Percentiles rank a stretch among this genome's conserved stretches.
These are phyloP conservation scores for Chamaenerion angustifolium DNA, from an alignment of 345 rosid species.

Conservation along the genomic window DNA sequence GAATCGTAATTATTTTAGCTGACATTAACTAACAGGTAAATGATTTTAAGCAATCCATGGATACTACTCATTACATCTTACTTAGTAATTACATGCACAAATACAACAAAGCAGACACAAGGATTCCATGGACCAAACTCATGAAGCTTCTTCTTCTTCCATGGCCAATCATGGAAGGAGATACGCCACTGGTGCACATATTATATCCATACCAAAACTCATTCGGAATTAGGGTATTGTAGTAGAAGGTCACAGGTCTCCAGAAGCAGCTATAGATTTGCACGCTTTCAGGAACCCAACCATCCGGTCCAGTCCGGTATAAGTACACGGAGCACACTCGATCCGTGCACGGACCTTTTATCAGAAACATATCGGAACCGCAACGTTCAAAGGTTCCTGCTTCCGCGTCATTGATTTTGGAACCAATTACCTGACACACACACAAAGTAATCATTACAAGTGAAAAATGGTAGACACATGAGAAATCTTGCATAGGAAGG, in stretches of 20 bases:
- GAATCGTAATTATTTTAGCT: too few relatives aligned
- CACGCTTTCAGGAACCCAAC: constrained; percentile 58
- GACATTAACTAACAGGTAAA: too few relatives aligned
- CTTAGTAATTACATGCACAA: too few relatives aligned
- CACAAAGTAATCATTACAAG: too few relatives aligned
- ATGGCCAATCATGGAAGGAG: background rate
- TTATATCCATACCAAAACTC: constrained; percentile 56
- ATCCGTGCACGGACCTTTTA: constrained; percentile 47
- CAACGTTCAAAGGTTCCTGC: constrained; percentile 48
- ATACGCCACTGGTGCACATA: constrained; percentile 13
- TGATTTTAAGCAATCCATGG: too few relatives aligned
- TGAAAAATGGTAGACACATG: too few relatives aligned
- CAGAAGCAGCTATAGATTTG: constrained; percentile 27
- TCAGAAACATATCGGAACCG: constrained; percentile 47
- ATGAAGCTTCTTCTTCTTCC: background rate
- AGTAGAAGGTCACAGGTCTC: constrained; percentile 30
- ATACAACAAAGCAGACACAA: too few relatives aligned
- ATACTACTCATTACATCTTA: too few relatives aligned
- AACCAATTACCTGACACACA: constrained; percentile 19
- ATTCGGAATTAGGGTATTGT: constrained; percentile 29
- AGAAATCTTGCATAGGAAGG: too few relatives aligned
- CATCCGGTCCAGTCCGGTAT: constrained; percentile 39
- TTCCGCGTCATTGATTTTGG: background rate
- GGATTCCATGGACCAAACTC: too few relatives aligned
- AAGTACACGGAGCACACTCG: constrained; percentile 48